Evolutionary conservation across 495 filamentous ascomycete genomes (phyloP), one percentile per base, ranked within the genome.

Genomic region (Penicillium desertorum): DNA sequence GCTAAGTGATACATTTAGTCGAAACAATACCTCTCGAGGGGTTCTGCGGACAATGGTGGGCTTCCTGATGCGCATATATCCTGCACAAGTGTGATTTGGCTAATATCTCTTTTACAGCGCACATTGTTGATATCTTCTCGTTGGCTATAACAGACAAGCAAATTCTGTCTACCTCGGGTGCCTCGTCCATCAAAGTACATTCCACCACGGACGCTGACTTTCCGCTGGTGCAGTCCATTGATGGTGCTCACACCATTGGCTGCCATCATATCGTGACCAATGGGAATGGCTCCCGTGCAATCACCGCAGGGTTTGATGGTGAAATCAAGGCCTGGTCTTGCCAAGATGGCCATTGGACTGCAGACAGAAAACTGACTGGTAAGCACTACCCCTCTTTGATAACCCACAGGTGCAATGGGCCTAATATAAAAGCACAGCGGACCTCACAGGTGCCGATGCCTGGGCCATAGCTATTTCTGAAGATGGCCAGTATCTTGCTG

Each of bases 1-100:
- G 7, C 22, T 46, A 20, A 55, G 5, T 14, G 7, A 25, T 5
- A 32, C 17, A 4, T n/a, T 22, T 63, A 98, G 95, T 98, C 94
- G 53, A 96, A 96, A 77, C 95, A 97, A 88, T 98, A 96, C 70
- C 84, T 98, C 36, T 91, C 91, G 55, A 86, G 86, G 56, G 90
- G 96, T 75, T 92, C 92, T 12, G 81, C 94, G 68, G 90, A 96
- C 69, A 82, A 91, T 80, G 91, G 91, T 90, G 68, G 78, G 67
- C 11, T 46, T 22, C 19, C 29, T 25, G 30, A 17, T 7, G 9
- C 36, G 10, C 36, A 39, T 39, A 20, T 19, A 46, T 9, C 16
- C 14, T 46, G 17, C 8, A 30, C 9, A 16, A 5, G 43, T 6
- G 11, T 22, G 44, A 29, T 47, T 27, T 39, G 54, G 48, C 65